Evolutionary conservation across 2,329 filamentous ascomycete species (phyloP).

Genomic region (Didymella sp.): DNA sequence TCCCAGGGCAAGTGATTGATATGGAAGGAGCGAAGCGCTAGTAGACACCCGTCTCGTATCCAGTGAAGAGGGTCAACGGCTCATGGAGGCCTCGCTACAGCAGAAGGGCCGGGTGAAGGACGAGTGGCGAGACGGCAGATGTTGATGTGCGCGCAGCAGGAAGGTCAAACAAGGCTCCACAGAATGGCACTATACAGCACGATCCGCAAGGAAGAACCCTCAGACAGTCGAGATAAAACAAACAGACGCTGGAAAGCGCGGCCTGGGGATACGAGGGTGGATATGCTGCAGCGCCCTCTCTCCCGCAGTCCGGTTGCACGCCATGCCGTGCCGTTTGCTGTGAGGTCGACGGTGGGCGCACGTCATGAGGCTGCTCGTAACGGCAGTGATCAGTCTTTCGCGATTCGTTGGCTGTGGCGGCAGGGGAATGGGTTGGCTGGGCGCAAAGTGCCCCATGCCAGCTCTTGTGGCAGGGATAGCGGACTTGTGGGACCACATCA

Average conservation of each 20-base stretch:
- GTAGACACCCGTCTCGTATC: background rate
- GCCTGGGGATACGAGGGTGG: constrained; percentile 15
- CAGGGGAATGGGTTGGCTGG: constrained; percentile 15
- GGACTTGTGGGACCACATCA: constrained; percentile 11
- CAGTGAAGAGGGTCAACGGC: constrained; percentile 11
- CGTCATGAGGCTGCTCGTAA: constrained; percentile 42
- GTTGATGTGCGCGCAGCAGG: constrained; percentile 12
- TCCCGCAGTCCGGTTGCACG: constrained; percentile 15
- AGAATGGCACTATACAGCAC: constrained; percentile 12
- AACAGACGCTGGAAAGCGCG: constrained; percentile 5
- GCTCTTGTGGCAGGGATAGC: constrained; percentile 6
- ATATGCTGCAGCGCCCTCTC: constrained; percentile 16
- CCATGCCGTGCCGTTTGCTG: constrained; percentile 17
- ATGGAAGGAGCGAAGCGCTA: constrained; percentile 3
- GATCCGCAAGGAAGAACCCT: constrained; percentile 18
- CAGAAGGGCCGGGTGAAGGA: too few species aligned
- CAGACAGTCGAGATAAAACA: constrained; percentile 8
- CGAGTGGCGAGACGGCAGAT: constrained; percentile 14
- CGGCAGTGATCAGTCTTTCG: constrained; percentile 38
- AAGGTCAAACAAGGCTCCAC: constrained; percentile 21
- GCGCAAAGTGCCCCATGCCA: constrained; percentile 4
- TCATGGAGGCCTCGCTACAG: constrained; percentile 8
- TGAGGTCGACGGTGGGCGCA: constrained; percentile 18
- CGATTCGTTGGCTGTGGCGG: constrained; percentile 10
- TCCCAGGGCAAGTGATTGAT: background rate